Conservation (phyloP, 73 alveolate species). For the Paraurostyla sp. region DNA sequence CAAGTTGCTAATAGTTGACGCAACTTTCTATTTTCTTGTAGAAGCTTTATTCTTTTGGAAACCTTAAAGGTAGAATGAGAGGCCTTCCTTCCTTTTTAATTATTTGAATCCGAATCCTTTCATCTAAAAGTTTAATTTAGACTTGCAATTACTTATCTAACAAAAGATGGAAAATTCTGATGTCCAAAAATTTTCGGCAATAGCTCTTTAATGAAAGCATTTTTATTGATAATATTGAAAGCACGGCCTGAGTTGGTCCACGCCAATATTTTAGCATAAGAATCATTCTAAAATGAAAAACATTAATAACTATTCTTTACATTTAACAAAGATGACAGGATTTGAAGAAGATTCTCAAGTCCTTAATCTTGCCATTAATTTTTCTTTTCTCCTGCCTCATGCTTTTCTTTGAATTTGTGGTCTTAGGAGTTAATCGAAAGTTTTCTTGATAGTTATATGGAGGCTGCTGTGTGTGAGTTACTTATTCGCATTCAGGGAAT, state of each 20-base stretch:
- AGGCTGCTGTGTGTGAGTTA: no score
- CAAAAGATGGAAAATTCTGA: slow-evolving; percentile 51
- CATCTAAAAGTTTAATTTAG: slow-evolving; percentile 36
- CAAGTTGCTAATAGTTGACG: background rate
- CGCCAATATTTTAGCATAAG: background rate
- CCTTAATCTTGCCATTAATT: no score
- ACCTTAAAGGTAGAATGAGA: slow-evolving; percentile 28
- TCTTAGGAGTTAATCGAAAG: no score
- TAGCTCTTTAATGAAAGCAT: background rate
- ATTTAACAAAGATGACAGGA: no score
- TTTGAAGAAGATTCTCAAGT: no score
- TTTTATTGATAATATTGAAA: slow-evolving; percentile 18
- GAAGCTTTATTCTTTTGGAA: background rate
- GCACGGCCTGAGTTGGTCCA: slow-evolving; percentile 56
- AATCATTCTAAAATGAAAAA: background rate
- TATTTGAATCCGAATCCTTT: slow-evolving; percentile 22
- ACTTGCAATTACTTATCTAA: slow-evolving; percentile 30
- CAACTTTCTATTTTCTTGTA: background rate
- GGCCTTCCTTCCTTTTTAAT: slow-evolving; percentile 12
- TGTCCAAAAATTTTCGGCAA: slow-evolving; percentile 30
- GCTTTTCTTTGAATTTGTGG: no score
- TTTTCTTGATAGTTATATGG: no score
- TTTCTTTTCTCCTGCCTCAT: no score
- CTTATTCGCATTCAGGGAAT: no score
- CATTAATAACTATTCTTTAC: no score